phyloP scores from a whole-genome alignment of 192 early-diverging fungal species.

The Coemansia sp. region DNA sequence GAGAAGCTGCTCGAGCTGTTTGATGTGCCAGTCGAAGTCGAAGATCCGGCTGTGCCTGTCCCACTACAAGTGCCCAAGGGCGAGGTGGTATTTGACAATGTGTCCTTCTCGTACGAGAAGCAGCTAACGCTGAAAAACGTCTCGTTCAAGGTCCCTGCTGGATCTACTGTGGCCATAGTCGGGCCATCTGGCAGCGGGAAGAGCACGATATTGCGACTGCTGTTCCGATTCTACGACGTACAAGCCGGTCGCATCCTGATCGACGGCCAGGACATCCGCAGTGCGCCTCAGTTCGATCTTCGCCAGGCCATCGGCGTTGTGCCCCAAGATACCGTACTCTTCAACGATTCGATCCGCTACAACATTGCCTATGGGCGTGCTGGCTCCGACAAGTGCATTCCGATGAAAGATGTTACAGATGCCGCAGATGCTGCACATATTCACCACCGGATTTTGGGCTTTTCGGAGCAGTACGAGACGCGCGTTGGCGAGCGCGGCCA shows the following conservation, averaged over 20 bases:
- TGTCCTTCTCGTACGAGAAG: constrained; percentile 67
- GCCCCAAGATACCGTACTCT: constrained; percentile 92
- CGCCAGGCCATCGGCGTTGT: constrained; percentile 87
- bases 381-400: constrained; percentile 50
- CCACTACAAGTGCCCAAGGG: constrained; percentile 47
- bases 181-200: constrained; percentile 65
- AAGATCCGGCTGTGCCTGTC: constrained; percentile 29
- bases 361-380: constrained; percentile 87
- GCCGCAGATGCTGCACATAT: constrained; percentile 77
- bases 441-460: constrained; percentile 69
- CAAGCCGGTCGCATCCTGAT: constrained; percentile 76
- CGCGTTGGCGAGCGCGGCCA: constrained; percentile 89
- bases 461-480: constrained; percentile 80
- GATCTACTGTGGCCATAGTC: constrained; percentile 49
- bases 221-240: constrained; percentile 92
- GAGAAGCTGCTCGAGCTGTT: constrained; percentile 91
- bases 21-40: constrained; percentile 49
- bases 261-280: constrained; percentile 79
- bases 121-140: constrained; percentile 45
- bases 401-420: constrained; percentile 64
- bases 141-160: constrained; percentile 49
- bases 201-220: constrained; percentile 72
- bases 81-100: constrained; percentile 61
- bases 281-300: constrained; percentile 56
- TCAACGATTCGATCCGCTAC: constrained; percentile 93